Base-by-base conservation (phyloP, 2,329 filamentous ascomycete genomes). In the Neonectria neomacrospora region DNA sequence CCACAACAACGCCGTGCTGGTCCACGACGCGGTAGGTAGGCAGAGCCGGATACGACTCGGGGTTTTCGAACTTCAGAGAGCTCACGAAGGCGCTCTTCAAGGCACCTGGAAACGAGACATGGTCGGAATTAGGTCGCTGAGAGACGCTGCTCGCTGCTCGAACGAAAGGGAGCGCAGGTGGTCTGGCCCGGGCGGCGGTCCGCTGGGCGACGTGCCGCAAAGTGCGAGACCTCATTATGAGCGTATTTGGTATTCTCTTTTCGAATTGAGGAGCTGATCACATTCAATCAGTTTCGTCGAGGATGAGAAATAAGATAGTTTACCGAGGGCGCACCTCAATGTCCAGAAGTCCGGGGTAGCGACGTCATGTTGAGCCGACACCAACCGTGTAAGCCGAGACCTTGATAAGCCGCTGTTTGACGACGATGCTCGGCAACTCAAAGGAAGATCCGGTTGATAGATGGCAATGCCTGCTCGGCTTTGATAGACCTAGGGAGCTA, bases 21-120 rank as follows among this genome's bases (percentile, higher is more conserved):
- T 97, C 92, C 75, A 99, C 90, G 26, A 95, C 89, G 52, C 96
- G 91, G 82, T 96, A 99, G 5, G 96, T 98, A 26, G 94, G 89
- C 75, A 99, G 91, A 5, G 94, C 90, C 34, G 89, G 83, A 71
- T 90, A 86, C 55, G 89, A 87, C 42, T 89, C 86, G 1, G 94
- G 92, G 53, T 88, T 86, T 58, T 92, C 87, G 79, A 97, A 98
- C 42, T 86, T 83, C 78, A 98, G 90, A 0, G 85, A 83, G 68
- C 87, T 90, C 5, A 93, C 97, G 79, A 99, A 99, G 66, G 93
- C 92, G 77, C 93, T 97, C 78, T 97, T 95, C 54, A 98, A 84
- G 1, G 96, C 96, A n/a, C 96, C 96, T 0, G 96, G 96, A 71
- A 99, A 99, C n/a, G 85, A 86, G 20, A 89, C 85, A 69, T 83